Evolutionary conservation across 2,329 filamentous ascomycete genomes (phyloP), one percentile per base, ranked within the genome.

Genomic region (Penicillium olsonii): DNA sequence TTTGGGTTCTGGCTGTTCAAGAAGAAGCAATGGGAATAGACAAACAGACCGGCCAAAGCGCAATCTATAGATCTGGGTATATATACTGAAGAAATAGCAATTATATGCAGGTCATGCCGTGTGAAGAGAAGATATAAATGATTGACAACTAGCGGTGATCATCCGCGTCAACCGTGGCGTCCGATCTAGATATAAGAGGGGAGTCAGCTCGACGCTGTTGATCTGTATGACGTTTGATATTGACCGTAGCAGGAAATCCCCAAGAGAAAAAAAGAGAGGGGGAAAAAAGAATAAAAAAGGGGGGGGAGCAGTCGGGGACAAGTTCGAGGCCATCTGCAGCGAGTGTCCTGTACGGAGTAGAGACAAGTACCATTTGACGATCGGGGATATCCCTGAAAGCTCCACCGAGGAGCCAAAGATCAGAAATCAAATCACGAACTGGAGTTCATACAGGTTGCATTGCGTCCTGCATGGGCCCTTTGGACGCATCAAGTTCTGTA

Each of bases 111-210:
- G 50, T 50, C 45, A 54, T 54, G 45, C 27, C 31, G 3, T 52
- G 48, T 52, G 48, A 45, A 46, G 42, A 39, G 42, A 15, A 29
- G n/a, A 43, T 19, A 8, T 37, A 52, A 37, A 53, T 45, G 50
- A 55, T 55, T 53, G 42, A 50, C 53, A 37, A 50, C 53, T 55
- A 53, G 50, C 39, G 62, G 57, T 58, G 62, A 68, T 68, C 63
- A 48, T 40, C 51, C 50, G 45, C 48, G 39, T 46, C 43, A 35
- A 54, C 48, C 49, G 27, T 43, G 39, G 49, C 35, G 45, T 17
- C 44, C 39, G 49, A 53, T 51, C 42, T 45, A 53, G 42, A 53
- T 52, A 51, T 51, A 49, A 60, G 55, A 63, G 47, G 47, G 42
- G 47, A 45, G 42, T 50, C 42, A 49, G 47, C 42, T 37, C 35